Base-by-base conservation (phyloP, 148 eudicot species). In the Cornus suecica region DNA sequence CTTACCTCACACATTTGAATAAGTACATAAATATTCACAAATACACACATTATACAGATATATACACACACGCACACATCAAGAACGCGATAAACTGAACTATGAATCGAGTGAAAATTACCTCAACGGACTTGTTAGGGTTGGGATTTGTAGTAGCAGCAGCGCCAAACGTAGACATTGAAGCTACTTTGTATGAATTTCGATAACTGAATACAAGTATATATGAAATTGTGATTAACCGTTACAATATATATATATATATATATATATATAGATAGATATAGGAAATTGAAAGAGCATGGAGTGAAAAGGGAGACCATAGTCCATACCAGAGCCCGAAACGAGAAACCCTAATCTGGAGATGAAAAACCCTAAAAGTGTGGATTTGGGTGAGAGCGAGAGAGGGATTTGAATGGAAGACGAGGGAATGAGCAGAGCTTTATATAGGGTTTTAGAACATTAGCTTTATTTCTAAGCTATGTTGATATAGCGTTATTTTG, bases 101-200 rank as follows among this genome's bases (percentile, higher is more conserved):
- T 24, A 31, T 18, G 4, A 10, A 20, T 37, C 4, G 54, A n/a
- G 25, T 14, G 45, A 68, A 29, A 68, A 34, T 66, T 24, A 81
- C 83, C 86, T 83, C 86, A 48, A 52, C 42, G 10, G 83, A 83
- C 48, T 76, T 80, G 81, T 80, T 83, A 0, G 86, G 86, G 48
- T 83, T 83, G 14, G 30, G 58, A 74, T 83, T 83, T 3, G 71
- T 58, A 10, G 60, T 20, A 8, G 71, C 26, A 25, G 65, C 73
- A 51, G 72, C 62, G 25, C 83, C 78, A 54, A 79, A 79, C 45
- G 66, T 60, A 22, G 81, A 73, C 83, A 83, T 80, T 72, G 84
- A 18, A 77, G 77, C 77, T 26, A 69, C 69, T 69, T 27, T 23
- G 13, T 58, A 9, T 0, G 34, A 4, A 52, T 28, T 31, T 10